Percentiles rank a stretch among this genome's conserved stretches.
These are phyloP conservation scores for Cenchrus fungigraminus DNA, from an alignment of 176 grass and related monocot species.

Conservation along the genomic window DNA sequence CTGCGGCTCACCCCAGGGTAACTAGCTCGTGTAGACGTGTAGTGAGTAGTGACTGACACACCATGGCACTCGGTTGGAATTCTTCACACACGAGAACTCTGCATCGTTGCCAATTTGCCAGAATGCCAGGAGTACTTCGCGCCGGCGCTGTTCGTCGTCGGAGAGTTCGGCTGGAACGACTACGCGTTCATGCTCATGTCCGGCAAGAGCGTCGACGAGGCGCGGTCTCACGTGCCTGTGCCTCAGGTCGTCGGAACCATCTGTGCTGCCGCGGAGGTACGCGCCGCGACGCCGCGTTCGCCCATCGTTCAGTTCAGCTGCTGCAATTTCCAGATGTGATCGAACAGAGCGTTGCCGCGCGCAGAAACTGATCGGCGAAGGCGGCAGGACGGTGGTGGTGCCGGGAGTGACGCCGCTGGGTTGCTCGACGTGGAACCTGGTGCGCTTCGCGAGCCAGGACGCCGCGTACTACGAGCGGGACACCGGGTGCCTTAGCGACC, in stretches of 20 bases:
- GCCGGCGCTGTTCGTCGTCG: slow-evolving; percentile 51
- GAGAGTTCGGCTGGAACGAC: slow-evolving; percentile 68
- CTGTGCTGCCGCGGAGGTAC: slow-evolving; percentile 21
- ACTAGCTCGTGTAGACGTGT: no score
- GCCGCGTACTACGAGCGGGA: slow-evolving; percentile 39
- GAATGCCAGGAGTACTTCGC: slow-evolving; percentile 41
- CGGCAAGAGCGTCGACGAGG: slow-evolving; percentile 25
- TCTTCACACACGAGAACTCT: no score
- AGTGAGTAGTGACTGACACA: no score
- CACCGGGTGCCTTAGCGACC: slow-evolving; percentile 53
- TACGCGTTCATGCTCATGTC: slow-evolving; percentile 45
- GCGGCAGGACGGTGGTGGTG: slow-evolving; percentile 48
- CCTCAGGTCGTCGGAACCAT: slow-evolving; percentile 39
- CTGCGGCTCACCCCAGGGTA: slow-evolving; percentile 41
- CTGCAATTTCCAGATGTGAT: no score
- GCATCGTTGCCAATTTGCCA: not conserved
- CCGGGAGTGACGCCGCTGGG: slow-evolving; percentile 47
- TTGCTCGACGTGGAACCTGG: slow-evolving; percentile 47
- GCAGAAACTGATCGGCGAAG: slow-evolving; percentile 53
- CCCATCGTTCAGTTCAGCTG: no score
- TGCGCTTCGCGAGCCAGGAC: slow-evolving; percentile 7
- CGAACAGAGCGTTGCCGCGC: no score
- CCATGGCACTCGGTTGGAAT: no score
- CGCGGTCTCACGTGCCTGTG: slow-evolving; percentile 28
- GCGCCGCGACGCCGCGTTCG: no score